Evolutionary conservation across 2,329 filamentous ascomycete species (phyloP).

Genomic region (Fonsecaea pugnacius): DNA sequence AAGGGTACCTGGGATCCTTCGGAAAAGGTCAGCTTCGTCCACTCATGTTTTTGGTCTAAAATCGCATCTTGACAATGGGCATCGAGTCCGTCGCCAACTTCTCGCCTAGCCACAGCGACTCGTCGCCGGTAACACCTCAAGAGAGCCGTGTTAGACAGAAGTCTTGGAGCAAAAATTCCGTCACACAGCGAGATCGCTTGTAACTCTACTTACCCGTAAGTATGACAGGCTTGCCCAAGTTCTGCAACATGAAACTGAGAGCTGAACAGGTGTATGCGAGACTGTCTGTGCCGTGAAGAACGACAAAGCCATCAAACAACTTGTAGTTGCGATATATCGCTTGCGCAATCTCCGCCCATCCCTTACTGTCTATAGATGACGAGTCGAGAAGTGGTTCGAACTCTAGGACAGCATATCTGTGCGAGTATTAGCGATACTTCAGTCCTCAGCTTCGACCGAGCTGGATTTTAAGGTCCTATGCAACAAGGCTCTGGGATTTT

Average conservation of each 20-base stretch:
- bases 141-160: not conserved
- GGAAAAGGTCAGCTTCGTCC: conserved; percentile 4
- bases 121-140: not conserved
- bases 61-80: not conserved
- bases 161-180: not conserved
- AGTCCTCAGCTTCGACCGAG: not conserved
- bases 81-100: not conserved
- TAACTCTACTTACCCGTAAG: conserved; percentile 61
- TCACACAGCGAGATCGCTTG: not conserved
- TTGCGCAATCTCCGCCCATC: conserved; percentile 82
- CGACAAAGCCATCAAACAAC: conserved; percentile 86
- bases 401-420: conserved; percentile 74
- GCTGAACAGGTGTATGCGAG: conserved; percentile 88
- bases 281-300: conserved; percentile 89
- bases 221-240: conserved; percentile 88
- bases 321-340: conserved; percentile 84
- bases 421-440: conserved; percentile 7
- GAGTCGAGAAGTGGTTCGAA: conserved; percentile 85
- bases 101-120: not conserved
- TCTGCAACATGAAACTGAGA: conserved; percentile 89
- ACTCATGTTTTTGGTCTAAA: not conserved
- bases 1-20: conserved; percentile 77
- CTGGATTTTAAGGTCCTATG: not conserved
- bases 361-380: conserved; percentile 82
- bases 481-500: conserved; percentile 1